These are phyloP conservation scores for Phytophthora citrophthora DNA, from an alignment of 352 stramenopile species.

Conservation along the genomic window DNA sequence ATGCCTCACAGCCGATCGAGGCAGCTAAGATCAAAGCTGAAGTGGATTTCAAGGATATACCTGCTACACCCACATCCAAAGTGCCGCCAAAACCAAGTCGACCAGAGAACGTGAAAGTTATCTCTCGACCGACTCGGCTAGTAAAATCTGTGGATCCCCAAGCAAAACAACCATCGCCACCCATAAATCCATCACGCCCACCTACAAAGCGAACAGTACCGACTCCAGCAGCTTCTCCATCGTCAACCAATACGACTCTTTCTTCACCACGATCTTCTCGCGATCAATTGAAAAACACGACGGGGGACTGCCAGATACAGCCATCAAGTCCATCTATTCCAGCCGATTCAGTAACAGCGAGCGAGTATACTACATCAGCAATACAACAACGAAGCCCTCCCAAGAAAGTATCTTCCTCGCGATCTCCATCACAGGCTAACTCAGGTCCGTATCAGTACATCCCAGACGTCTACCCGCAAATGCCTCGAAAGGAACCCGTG, in stretches of 20 bases:
- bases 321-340: background rate
- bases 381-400: conserved; percentile 6
- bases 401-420: conserved; percentile 19
- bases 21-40: background rate
- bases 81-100: conserved; percentile 1
- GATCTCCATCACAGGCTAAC: conserved; percentile 5
- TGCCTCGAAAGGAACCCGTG: conserved; percentile 52
- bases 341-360: background rate
- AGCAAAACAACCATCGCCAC: conserved; percentile 1
- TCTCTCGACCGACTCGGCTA: background rate
- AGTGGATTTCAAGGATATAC: background rate
- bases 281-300: conserved; percentile 4
- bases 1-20: background rate
- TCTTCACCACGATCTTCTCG: background rate
- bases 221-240: background rate
- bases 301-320: background rate
- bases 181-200: conserved; percentile 18
- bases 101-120: background rate
- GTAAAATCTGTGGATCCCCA: background rate
- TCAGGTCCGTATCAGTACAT: conserved; percentile 14
- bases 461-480: conserved; percentile 34
- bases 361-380: background rate
- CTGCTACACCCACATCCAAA: background rate
- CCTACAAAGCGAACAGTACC: conserved; percentile 3
- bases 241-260: background rate